A percentile compares a stretch with the other conserved stretches of the same genome.
phyloP scores from a whole-genome alignment of 176 grass and related monocot species.

The Ensete glaucum region DNA sequence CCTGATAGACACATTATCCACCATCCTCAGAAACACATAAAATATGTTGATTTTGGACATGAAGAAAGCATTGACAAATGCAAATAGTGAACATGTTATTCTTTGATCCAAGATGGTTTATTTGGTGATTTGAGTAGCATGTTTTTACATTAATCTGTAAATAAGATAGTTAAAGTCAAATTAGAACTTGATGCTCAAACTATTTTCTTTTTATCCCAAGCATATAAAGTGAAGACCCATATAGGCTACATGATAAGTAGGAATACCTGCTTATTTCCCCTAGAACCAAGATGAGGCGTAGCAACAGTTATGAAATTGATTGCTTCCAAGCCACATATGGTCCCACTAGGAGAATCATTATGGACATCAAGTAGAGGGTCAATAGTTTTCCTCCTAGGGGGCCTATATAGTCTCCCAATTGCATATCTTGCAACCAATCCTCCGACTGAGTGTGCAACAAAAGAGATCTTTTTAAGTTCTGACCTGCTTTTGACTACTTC shows the following conservation, averaged over 20 bases:
- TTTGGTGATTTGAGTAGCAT: too few relatives aligned
- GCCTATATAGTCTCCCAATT: slow-evolving; percentile 77
- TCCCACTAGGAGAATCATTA: slow-evolving; percentile 24
- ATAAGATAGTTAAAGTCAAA: too few relatives aligned
- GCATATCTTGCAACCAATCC: slow-evolving; percentile 92
- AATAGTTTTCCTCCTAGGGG: slow-evolving; percentile 26
- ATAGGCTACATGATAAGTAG: background rate
- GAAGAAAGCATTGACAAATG: too few relatives aligned
- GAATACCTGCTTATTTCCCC: slow-evolving; percentile 79
- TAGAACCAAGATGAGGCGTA: slow-evolving; percentile 93
- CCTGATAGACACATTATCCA: too few relatives aligned
- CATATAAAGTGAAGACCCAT: background rate
- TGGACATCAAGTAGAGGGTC: slow-evolving; percentile 16
- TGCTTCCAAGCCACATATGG: slow-evolving; percentile 62
- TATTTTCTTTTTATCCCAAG: background rate
- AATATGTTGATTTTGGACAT: too few relatives aligned
- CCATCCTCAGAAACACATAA: too few relatives aligned
- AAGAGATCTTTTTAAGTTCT: slow-evolving; percentile 74
- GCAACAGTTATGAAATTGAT: slow-evolving; percentile 89
- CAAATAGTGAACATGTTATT: too few relatives aligned
- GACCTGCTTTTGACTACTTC: slow-evolving; percentile 55
- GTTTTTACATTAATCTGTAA: too few relatives aligned
- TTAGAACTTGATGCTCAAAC: too few relatives aligned
- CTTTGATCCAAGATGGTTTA: too few relatives aligned
- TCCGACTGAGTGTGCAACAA: slow-evolving; percentile 88